phyloP scores from a whole-genome alignment of 257 asterid species.

The Capsicum pubescens region DNA sequence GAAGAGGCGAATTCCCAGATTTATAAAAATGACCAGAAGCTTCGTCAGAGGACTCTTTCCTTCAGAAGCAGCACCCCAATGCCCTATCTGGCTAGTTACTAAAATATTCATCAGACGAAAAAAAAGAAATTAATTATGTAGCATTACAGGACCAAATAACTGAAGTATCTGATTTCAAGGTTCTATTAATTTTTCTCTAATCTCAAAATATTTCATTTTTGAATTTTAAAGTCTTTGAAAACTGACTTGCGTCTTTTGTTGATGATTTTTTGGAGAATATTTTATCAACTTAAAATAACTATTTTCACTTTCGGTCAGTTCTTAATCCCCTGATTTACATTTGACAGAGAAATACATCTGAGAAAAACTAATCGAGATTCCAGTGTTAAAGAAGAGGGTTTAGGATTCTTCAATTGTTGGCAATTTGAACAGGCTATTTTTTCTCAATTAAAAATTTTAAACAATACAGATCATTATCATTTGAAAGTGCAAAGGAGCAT shows the following conservation, averaged over 20 bases:
- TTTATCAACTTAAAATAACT: background rate
- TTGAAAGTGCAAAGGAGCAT: constrained; percentile 8
- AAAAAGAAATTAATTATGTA: background rate
- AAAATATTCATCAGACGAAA: no score
- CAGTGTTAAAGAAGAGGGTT: background rate
- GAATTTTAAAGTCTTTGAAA: background rate
- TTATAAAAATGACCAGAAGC: no score
- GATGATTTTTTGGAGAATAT: background rate
- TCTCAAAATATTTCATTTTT: background rate
- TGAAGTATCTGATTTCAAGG: background rate
- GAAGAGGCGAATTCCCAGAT: no score
- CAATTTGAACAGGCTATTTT: constrained; percentile 8
- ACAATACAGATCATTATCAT: background rate
- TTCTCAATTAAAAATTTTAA: background rate
- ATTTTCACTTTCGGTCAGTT: background rate
- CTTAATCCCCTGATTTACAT: background rate
- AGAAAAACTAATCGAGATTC: background rate
- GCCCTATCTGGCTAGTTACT: no score
- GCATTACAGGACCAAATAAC: constrained; percentile 1
- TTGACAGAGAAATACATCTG: background rate
- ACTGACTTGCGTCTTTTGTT: constrained; percentile 11
- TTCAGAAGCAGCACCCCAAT: no score
- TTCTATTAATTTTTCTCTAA: background rate
- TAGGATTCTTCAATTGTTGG: background rate
- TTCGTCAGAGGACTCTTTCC: no score